phyloP scores from a whole-genome alignment of 352 stramenopile genomes.

The Phytophthora aleatoria region DNA sequence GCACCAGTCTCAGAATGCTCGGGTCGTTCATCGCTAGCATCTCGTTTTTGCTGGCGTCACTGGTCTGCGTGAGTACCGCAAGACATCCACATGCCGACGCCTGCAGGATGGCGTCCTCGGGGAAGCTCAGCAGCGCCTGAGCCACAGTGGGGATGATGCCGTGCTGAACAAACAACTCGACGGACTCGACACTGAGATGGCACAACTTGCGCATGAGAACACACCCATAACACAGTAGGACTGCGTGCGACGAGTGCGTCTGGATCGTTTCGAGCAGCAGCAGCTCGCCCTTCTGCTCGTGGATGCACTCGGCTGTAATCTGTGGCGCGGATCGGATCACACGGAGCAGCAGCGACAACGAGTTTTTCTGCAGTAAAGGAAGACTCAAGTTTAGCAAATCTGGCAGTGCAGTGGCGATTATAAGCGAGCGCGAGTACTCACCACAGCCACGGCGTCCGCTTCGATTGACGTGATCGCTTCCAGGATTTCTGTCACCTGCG shows the following conservation, averaged over 20 bases:
- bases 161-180: slow-evolving; percentile 66
- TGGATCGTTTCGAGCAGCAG: slow-evolving; percentile 64
- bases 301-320: slow-evolving; percentile 69
- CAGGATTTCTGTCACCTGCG: slow-evolving; percentile 56
- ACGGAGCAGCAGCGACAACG: slow-evolving; percentile 59
- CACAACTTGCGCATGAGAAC: slow-evolving; percentile 79
- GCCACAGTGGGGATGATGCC: slow-evolving; percentile 56
- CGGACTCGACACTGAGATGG: slow-evolving; percentile 67
- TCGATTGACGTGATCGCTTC: slow-evolving; percentile 43
- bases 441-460: slow-evolving; percentile 52
- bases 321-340: slow-evolving; percentile 66
- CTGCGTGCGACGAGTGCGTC: slow-evolving; percentile 58
- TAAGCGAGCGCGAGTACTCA: slow-evolving; percentile 19
- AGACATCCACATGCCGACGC: slow-evolving; percentile 69
- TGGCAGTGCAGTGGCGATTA: neutral
- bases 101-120: slow-evolving; percentile 71
- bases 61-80: slow-evolving; percentile 62
- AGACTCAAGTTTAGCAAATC: neutral
- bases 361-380: slow-evolving; percentile 59
- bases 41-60: slow-evolving; percentile 59
- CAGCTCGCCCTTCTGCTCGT: slow-evolving; percentile 60
- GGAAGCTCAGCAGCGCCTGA: slow-evolving; percentile 56
- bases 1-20: slow-evolving; percentile 48
- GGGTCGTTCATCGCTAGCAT: slow-evolving; percentile 52
- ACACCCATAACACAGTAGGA: slow-evolving; percentile 79